Conservation (phyloP, 208 protist species). For the Phytomonas sp. region DNA sequence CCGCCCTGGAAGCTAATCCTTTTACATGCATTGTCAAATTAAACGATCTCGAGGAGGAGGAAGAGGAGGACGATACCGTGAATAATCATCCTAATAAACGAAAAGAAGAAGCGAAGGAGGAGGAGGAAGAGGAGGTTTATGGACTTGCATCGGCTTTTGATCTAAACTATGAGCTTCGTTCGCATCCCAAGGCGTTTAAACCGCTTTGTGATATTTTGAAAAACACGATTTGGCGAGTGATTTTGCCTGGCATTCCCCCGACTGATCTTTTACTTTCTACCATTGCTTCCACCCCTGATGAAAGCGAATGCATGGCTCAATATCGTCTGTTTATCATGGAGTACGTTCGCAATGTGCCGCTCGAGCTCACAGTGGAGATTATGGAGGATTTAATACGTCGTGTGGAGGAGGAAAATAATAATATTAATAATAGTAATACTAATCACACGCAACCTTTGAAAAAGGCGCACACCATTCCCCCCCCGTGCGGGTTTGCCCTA, state of each 20-base stretch:
- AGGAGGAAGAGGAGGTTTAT: constrained; percentile 74
- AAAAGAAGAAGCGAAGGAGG: constrained; percentile 20
- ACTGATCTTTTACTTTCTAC: constrained; percentile 48
- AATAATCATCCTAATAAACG: constrained; percentile 7
- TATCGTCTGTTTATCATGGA: constrained; percentile 68
- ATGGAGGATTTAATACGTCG: constrained; percentile 47
- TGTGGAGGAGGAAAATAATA: constrained; percentile 23
- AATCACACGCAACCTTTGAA: neutral
- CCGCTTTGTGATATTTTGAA: constrained; percentile 45
- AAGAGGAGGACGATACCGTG: constrained; percentile 7
- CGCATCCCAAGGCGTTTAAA: constrained; percentile 27
- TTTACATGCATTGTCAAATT: constrained; percentile 75
- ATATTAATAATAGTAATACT: neutral
- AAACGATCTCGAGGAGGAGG: constrained; percentile 34
- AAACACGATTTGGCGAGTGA: constrained; percentile 53
- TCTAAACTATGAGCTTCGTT: constrained; percentile 32
- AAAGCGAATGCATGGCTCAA: constrained; percentile 25
- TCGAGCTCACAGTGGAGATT: constrained; percentile 75
- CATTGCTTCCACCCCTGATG: constrained; percentile 14
- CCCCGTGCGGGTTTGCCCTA: constrained; percentile 61
- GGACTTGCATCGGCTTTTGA: constrained; percentile 66
- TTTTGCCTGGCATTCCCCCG: constrained; percentile 51
- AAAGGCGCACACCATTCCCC: neutral
- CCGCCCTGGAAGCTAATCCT: constrained; percentile 44
- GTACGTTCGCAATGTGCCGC: constrained; percentile 79